A percentile compares a stretch with the other conserved stretches of the same genome.
Evolutionary conservation across 345 rosid genomes (phyloP).

Genomic region (Salix viminalis): DNA sequence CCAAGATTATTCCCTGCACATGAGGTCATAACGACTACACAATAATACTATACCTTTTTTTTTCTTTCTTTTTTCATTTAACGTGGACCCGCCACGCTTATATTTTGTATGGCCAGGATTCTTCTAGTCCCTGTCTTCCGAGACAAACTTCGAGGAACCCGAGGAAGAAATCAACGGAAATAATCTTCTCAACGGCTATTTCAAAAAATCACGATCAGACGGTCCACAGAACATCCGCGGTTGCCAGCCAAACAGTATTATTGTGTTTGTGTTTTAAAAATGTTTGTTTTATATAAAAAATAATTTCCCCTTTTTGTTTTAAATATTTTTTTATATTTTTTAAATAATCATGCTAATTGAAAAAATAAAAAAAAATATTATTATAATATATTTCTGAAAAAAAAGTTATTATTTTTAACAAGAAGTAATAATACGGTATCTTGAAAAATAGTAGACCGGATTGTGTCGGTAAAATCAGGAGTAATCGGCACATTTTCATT

Average conservation of each 20-base stretch:
- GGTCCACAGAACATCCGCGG: conserved; percentile 52
- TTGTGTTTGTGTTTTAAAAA: too few relatives aligned
- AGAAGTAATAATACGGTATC: too few relatives aligned
- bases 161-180: conserved; percentile 42
- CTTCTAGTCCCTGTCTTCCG: conserved; percentile 14
- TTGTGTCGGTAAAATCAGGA: conserved; percentile 48
- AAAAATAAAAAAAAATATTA: too few relatives aligned
- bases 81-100: conserved; percentile 10
- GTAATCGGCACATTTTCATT: conserved; percentile 26
- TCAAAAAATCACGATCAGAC: conserved; percentile 38
- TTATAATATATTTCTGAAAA: too few relatives aligned
- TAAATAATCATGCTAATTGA: too few relatives aligned
- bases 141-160: conserved; percentile 22
- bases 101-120: conserved; percentile 50
- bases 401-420: too few relatives aligned
- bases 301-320: too few relatives aligned
- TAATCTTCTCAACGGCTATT: conserved; percentile 41
- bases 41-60: background rate
- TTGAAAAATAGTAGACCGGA: conserved; percentile 6
- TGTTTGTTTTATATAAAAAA: too few relatives aligned
- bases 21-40: conserved; percentile 31
- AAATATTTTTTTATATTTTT: too few relatives aligned
- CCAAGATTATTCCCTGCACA: conserved; percentile 29
- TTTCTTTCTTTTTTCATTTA: background rate
- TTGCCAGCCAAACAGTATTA: conserved; percentile 51